Conservation (phyloP, 441 rosid species). For the Gossypium davidsonii region DNA sequence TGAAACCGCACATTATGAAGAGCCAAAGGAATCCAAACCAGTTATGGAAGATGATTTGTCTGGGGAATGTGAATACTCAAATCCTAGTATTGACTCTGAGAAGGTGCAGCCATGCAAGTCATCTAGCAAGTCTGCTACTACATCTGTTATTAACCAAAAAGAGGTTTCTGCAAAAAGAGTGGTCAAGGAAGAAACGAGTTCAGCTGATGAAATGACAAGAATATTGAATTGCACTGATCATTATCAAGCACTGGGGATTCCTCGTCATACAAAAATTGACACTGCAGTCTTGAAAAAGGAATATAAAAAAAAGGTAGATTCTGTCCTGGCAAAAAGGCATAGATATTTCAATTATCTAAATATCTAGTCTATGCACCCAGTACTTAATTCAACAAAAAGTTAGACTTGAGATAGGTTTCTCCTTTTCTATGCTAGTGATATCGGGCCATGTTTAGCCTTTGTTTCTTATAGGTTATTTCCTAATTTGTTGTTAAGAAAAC, state of each 20-base stretch:
- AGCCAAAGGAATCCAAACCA: slow-evolving; percentile 57
- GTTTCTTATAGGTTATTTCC: not conserved
- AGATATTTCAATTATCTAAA: not conserved
- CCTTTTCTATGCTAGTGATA: not conserved
- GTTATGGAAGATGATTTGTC: slow-evolving; percentile 59
- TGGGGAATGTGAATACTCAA: slow-evolving; percentile 48
- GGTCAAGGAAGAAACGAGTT: slow-evolving; percentile 48
- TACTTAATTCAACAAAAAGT: not conserved
- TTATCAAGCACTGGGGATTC: slow-evolving; percentile 79
- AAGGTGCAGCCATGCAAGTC: slow-evolving; percentile 63
- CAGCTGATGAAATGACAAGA: slow-evolving; percentile 83
- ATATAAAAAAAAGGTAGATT: slow-evolving; percentile 73
- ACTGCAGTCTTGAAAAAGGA: slow-evolving; percentile 63
- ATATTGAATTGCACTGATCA: slow-evolving; percentile 70
- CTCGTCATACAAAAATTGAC: slow-evolving; percentile 68
- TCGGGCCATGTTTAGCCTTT: slow-evolving; percentile 3
- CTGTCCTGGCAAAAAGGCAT: not conserved
- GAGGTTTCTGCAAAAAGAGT: slow-evolving; percentile 42
- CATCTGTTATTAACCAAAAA: slow-evolving; percentile 41
- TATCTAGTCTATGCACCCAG: not conserved
- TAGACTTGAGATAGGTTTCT: not conserved
- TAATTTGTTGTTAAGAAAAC: not conserved
- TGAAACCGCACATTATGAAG: slow-evolving; percentile 54
- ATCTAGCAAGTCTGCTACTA: slow-evolving; percentile 46
- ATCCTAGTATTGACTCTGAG: slow-evolving; percentile 55